Percentiles rank a stretch among this genome's conserved stretches.
Evolutionary conservation across 2,329 filamentous ascomycete species (phyloP).

Genomic region (Colletotrichum navitas): DNA sequence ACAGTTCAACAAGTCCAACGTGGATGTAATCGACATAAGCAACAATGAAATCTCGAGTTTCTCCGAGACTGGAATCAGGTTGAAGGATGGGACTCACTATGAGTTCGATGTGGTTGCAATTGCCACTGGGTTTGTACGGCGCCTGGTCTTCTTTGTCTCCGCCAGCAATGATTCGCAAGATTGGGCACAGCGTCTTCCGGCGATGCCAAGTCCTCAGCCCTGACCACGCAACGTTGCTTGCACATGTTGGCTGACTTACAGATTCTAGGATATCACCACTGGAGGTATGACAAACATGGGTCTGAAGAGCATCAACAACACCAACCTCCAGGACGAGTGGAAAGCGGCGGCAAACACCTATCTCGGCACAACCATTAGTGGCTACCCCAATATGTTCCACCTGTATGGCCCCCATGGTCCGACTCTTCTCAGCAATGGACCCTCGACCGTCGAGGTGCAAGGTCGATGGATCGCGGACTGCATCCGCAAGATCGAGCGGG

Average conservation of each 20-base stretch:
- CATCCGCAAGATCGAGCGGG: conserved; percentile 61
- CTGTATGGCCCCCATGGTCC: conserved; percentile 70
- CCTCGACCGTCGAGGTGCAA: conserved; percentile 66
- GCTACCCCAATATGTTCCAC: conserved; percentile 65
- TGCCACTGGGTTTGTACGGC: conserved; percentile 61
- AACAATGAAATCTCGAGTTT: conserved; percentile 57
- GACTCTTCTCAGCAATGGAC: conserved; percentile 68
- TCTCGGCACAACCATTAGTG: conserved; percentile 57
- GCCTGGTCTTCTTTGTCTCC: neutral
- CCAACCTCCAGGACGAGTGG: conserved; percentile 59
- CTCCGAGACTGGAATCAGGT: conserved; percentile 55
- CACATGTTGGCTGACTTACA: neutral
- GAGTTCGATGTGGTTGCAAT: conserved; percentile 60
- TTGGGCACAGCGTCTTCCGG: too few relatives aligned
- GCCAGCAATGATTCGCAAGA: neutral
- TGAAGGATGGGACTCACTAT: conserved; percentile 56
- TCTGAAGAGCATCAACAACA: conserved; percentile 55
- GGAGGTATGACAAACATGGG: conserved; percentile 60
- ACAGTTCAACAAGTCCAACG: conserved; percentile 59
- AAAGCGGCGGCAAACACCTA: conserved; percentile 56
- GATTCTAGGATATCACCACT: conserved; percentile 24
- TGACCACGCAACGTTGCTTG: neutral
- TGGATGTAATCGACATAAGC: conserved; percentile 58
- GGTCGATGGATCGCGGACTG: conserved; percentile 67
- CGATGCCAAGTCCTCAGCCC: neutral